Percentiles rank a stretch among this genome's conserved stretches.
These are phyloP conservation scores for Trametes pubescens DNA, from an alignment of 1,284 basidiomycete genomes.

Conservation along the genomic window DNA sequence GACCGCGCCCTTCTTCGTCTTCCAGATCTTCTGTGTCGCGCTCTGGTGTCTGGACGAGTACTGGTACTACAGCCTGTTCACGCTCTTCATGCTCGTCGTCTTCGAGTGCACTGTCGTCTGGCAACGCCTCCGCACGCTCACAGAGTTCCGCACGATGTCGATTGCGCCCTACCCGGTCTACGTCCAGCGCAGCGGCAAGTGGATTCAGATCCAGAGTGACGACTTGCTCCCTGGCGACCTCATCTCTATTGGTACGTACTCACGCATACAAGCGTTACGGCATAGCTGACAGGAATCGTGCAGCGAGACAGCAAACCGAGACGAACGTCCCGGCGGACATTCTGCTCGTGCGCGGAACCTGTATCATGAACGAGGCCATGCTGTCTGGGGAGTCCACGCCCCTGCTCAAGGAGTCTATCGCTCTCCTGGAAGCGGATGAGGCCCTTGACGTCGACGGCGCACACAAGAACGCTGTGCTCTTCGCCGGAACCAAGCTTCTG, in stretches of 20 bases:
- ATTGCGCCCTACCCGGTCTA: constrained; percentile 89
- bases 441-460: constrained; percentile 83
- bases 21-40: constrained; percentile 95
- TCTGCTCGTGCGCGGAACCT: constrained; percentile 86
- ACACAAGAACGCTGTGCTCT: constrained; percentile 90
- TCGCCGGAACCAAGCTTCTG: constrained; percentile 94
- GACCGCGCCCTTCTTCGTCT: constrained; percentile 95
- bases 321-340: constrained; percentile 92
- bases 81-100: constrained; percentile 95
- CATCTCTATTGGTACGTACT: constrained; percentile 72
- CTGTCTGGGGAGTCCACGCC: constrained; percentile 96
- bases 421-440: constrained; percentile 81
- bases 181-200: constrained; percentile 81
- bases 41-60: constrained; percentile 97
- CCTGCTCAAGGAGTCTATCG: constrained; percentile 91
- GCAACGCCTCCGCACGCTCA: constrained; percentile 91
- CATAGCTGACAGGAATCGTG: constrained; percentile 11
- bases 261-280: not conserved
- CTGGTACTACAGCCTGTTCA: constrained; percentile 98
- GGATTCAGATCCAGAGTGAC: constrained; percentile 83
- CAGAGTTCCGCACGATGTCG: constrained; percentile 96
- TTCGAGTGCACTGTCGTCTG: constrained; percentile 98
- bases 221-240: constrained; percentile 91
- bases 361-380: constrained; percentile 98
- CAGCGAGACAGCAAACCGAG: constrained; percentile 81